Percentiles rank a stretch among this genome's conserved stretches.
Evolutionary conservation across 2,329 filamentous ascomycete species (phyloP).

Genomic region (Stemphylium vesicarium): DNA sequence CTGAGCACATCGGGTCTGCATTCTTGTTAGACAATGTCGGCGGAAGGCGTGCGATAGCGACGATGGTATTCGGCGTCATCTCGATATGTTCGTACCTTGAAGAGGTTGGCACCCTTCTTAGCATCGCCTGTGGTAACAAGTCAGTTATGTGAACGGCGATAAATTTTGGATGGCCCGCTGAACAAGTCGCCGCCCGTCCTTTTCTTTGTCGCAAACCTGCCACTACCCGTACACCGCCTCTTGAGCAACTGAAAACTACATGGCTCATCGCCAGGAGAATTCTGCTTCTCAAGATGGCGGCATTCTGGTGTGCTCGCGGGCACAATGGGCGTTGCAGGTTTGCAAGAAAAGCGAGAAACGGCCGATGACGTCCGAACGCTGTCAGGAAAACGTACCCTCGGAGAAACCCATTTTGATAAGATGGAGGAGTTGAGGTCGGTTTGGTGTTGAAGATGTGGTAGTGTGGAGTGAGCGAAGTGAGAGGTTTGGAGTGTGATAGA

Average conservation of each 20-base stretch:
- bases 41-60: constrained; percentile 4
- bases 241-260: constrained; percentile 9
- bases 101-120: constrained; percentile 97
- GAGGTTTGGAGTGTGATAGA: constrained; percentile 11
- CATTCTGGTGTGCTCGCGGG: constrained; percentile 23
- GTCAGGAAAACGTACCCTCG: constrained; percentile 43
- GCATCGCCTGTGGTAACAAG: constrained; percentile 70
- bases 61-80: background rate
- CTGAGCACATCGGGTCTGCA: constrained; percentile 87
- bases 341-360: constrained; percentile 25
- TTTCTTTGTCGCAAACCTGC: constrained; percentile 37
- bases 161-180: constrained; percentile 11
- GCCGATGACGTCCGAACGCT: constrained; percentile 40
- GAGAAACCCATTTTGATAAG: constrained; percentile 50
- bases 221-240: constrained; percentile 21
- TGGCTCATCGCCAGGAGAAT: background rate
- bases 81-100: constrained; percentile 68
- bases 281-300: constrained; percentile 8
- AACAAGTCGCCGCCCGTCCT: constrained; percentile 19
- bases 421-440: constrained; percentile 20
- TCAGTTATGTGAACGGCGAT: constrained; percentile 27
- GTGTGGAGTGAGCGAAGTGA: background rate
- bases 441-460: constrained; percentile 2
- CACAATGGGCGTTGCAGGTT: constrained; percentile 33
- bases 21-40: constrained; percentile 29